Base-by-base conservation (phyloP, 225 moss, liverwort and hornwort genomes). In the Rhytidiadelphus loreus region DNA sequence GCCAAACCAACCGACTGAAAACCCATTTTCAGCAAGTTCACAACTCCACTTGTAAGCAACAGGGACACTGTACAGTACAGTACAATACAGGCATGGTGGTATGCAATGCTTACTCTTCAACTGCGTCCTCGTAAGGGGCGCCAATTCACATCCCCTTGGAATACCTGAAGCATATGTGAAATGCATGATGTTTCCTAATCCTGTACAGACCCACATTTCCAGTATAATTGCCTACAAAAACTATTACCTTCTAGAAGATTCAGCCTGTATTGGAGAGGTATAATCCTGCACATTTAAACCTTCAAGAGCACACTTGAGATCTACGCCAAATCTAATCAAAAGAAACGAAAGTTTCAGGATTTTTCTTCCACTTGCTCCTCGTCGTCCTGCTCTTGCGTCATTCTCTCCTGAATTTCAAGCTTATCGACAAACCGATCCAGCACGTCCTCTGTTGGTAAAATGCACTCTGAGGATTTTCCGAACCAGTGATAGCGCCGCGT, bases 391-490 rank as follows among this genome's bases (percentile, higher is more conserved):
- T 91, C 91, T 37, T 89, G 84, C 59, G 68, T 21, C 81, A 92
- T 59, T 79, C 73, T 88, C 73, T 92, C 89, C 72, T 94, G 94
- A 39, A 94, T 89, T 77, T 94, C 94, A 60, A 93, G 88, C 90
- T 92, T 94, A 64, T 94, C 94, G 20, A 94, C 88, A 89, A 94
- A 94, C 81, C 94, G 91, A 55, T 94, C 94, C 89, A 93, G 68
- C 74, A 94, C 90, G 72, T 92, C 88, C 64, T 89, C 90, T 18
- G 91, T 86, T 14, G 94, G 94, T 30, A 68, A 19, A 14, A 94
- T 82, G 89, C 94, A 93, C 71, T 93, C 93, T 11, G 86, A 39
- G 39, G 92, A 90, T 44, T 82, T 84, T 32, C 94, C 94, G 71
- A 93, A 94, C 94, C 94, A 94, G 65, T 88, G 60, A 39, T 94